A percentile compares a stretch with the other conserved stretches of the same genome.
phyloP scores from a whole-genome alignment of 2,329 filamentous ascomycete genomes.

The Massarina eburnea region DNA sequence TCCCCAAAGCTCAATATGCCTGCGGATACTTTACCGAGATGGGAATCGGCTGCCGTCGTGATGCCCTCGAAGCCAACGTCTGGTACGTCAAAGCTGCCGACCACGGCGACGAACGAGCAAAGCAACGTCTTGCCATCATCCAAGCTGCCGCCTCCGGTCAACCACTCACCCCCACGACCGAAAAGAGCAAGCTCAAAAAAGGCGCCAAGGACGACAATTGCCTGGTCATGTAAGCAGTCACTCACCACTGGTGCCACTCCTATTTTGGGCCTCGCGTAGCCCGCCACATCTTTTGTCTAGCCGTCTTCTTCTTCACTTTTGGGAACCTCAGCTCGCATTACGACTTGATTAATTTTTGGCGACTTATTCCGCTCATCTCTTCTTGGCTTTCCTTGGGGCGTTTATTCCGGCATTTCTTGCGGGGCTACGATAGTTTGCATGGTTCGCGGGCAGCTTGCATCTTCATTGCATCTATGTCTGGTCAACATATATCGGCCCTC shows the following conservation, averaged over 20 bases:
- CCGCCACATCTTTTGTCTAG: background rate
- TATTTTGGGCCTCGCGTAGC: background rate
- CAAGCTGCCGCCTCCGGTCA: conserved; percentile 72
- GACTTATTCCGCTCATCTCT: background rate
- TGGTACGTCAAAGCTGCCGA: conserved; percentile 98
- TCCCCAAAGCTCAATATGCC: conserved; percentile 79
- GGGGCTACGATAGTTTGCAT: conserved; percentile 2
- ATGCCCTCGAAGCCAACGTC: conserved; percentile 94
- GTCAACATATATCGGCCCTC: background rate
- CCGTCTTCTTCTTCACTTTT: background rate
- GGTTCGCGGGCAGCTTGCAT: conserved; percentile 2
- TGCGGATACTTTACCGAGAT: conserved; percentile 98
- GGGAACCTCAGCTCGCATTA: background rate
- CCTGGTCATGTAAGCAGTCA: conserved; percentile 35
- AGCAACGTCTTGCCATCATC: conserved; percentile 83
- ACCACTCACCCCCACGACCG: conserved; percentile 15
- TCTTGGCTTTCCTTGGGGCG: background rate
- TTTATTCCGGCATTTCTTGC: conserved; percentile 5
- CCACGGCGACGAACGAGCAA: conserved; percentile 85
- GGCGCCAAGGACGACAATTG: conserved; percentile 43
- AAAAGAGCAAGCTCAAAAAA: conserved; percentile 37
- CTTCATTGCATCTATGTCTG: conserved; percentile 1
- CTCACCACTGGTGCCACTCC: background rate
- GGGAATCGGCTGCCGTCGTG: conserved; percentile 92
- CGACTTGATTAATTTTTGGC: conserved; percentile 4